Percentiles rank a stretch among this genome's conserved stretches.
Conservation (phyloP, 208 protist genomes). For the Crithidia fasciculata region DNA sequence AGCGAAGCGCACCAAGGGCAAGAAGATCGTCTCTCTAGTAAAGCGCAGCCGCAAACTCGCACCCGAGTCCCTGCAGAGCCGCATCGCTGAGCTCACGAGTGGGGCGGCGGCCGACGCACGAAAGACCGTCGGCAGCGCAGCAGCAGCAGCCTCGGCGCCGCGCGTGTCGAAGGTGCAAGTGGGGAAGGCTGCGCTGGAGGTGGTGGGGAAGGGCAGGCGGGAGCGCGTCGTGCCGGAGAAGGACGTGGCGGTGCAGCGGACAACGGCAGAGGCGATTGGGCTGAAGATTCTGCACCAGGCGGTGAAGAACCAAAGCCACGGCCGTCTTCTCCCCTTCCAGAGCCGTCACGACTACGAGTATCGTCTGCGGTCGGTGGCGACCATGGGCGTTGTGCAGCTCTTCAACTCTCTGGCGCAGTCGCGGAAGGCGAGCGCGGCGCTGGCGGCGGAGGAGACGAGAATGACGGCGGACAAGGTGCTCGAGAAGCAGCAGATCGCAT, state of each 20-base stretch:
- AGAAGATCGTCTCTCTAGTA: constrained; percentile 62
- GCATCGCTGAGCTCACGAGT: constrained; percentile 71
- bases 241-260: constrained; percentile 43
- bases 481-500: constrained; percentile 79
- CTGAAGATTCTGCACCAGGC: constrained; percentile 78
- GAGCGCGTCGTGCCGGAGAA: constrained; percentile 43
- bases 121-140: constrained; percentile 1
- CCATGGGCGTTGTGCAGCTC: constrained; percentile 83
- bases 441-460: constrained; percentile 51
- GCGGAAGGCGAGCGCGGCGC: constrained; percentile 63
- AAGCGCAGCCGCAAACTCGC: constrained; percentile 78
- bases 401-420: constrained; percentile 88
- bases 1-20: constrained; percentile 52
- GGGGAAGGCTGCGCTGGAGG: constrained; percentile 68
- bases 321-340: constrained; percentile 75
- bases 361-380: constrained; percentile 79
- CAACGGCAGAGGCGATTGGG: constrained; percentile 66
- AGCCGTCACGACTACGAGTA: constrained; percentile 90
- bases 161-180: constrained; percentile 42
- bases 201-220: constrained; percentile 47
- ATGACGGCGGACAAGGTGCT: constrained; percentile 75
- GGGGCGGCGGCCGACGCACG: not conserved
- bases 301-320: constrained; percentile 80
- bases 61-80: constrained; percentile 52
- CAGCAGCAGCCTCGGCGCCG: not conserved